These are phyloP conservation scores for Neurospora sp. DNA, from an alignment of 495 filamentous ascomycete species.

Conservation along the genomic window DNA sequence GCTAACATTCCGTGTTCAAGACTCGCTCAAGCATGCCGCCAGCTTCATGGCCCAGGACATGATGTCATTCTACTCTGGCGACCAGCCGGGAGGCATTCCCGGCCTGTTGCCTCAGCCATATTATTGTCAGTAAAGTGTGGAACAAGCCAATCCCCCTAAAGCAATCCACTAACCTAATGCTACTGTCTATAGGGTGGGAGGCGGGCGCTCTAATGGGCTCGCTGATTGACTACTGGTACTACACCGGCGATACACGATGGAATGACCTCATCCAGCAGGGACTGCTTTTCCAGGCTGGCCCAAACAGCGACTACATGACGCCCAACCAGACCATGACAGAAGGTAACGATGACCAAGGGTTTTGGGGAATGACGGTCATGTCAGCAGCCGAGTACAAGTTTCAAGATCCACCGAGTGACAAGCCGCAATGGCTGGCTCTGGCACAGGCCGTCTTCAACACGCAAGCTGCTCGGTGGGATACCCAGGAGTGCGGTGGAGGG, in stretches of 20 bases:
- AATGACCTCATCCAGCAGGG: conserved; percentile 46
- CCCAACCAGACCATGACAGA: conserved; percentile 49
- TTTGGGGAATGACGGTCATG: conserved; percentile 61
- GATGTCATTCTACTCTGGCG: conserved; percentile 59
- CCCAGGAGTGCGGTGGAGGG: conserved; percentile 58
- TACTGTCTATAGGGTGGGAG: conserved; percentile 60
- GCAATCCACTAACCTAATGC: neutral
- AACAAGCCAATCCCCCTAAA: neutral
- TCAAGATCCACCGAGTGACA: conserved; percentile 42
- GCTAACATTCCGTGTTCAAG: conserved; percentile 25
- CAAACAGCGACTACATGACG: conserved; percentile 53
- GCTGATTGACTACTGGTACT: conserved; percentile 58
- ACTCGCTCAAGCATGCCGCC: conserved; percentile 55
- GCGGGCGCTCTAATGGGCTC: conserved; percentile 58
- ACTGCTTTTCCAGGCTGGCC: conserved; percentile 50
- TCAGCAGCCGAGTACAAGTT: conserved; percentile 54
- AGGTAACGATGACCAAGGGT: conserved; percentile 60
- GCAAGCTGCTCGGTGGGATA: conserved; percentile 59
- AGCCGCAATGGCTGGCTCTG: conserved; percentile 68
- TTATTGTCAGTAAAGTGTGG: conserved; percentile 24
- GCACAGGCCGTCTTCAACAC: conserved; percentile 74
- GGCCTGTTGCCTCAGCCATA: conserved; percentile 34
- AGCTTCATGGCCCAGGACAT: conserved; percentile 49
- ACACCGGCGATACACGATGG: conserved; percentile 51
- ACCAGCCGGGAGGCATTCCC: conserved; percentile 45